phyloP scores from a whole-genome alignment of 768 basidiomycete genomes.

The Tylopilus balloui region DNA sequence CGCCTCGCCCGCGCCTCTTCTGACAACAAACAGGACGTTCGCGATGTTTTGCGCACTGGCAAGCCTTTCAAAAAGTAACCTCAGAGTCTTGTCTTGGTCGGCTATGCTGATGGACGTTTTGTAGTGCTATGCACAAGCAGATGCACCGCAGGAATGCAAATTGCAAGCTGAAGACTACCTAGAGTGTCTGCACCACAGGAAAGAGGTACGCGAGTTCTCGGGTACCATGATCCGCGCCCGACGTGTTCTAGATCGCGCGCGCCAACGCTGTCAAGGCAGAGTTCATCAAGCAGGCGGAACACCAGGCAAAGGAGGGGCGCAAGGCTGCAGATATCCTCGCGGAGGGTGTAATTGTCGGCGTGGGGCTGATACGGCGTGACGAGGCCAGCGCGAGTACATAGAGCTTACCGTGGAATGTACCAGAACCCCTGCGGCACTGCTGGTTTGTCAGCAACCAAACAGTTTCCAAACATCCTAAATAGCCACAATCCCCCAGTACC shows the following conservation, averaged over 20 bases:
- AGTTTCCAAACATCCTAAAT: constrained; percentile 37
- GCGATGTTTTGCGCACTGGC: constrained; percentile 90
- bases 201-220: constrained; percentile 61
- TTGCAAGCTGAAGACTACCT: constrained; percentile 79
- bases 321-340: constrained; percentile 68
- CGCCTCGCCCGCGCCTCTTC: neutral
- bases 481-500: constrained; percentile 20
- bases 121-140: constrained; percentile 83
- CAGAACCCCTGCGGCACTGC: constrained; percentile 14
- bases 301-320: constrained; percentile 62
- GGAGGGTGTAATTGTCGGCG: constrained; percentile 68
- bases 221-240: neutral
- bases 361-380: constrained; percentile 66
- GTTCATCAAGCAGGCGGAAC: constrained; percentile 61
- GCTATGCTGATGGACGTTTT: constrained; percentile 7
- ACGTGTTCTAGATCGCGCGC: constrained; percentile 46
- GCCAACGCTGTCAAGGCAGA: constrained; percentile 69
- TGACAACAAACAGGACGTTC: constrained; percentile 54
- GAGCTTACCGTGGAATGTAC: constrained; percentile 1
- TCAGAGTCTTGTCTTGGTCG: neutral
- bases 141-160: constrained; percentile 68
- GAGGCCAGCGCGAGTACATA: neutral
- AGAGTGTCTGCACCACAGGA: constrained; percentile 84
- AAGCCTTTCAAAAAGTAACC: constrained; percentile 73
- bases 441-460: constrained; percentile 36